A percentile compares a stretch with the other conserved stretches of the same genome.
phyloP scores from a whole-genome alignment of 1,284 basidiomycete genomes.

The Schizophyllum amplum region DNA sequence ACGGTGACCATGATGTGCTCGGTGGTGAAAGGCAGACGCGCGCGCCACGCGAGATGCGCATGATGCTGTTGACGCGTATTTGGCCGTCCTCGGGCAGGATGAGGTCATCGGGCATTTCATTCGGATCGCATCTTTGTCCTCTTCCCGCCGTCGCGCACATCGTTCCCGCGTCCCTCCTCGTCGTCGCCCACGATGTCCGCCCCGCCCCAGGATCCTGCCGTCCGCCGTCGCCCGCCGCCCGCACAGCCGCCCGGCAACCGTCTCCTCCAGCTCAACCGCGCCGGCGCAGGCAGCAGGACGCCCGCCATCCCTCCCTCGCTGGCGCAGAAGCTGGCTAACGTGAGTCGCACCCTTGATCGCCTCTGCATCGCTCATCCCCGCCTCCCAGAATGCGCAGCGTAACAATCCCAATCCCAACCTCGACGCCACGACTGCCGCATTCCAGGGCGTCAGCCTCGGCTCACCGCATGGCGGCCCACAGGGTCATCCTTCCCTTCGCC shows the following conservation, averaged over 20 bases:
- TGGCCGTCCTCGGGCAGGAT: not conserved
- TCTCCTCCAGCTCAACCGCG: conserved; percentile 26
- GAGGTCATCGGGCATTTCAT: too few relatives aligned
- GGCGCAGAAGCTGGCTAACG: conserved; percentile 89
- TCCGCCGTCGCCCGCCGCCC: conserved; percentile 16
- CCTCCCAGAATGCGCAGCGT: conserved; percentile 37
- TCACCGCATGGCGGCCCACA: conserved; percentile 10
- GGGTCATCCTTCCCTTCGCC: conserved; percentile 22
- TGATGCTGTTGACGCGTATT: not conserved
- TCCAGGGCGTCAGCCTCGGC: conserved; percentile 28
- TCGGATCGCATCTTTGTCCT: not conserved
- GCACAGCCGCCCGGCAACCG: conserved; percentile 10
- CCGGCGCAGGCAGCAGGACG: not conserved
- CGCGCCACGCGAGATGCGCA: not conserved
- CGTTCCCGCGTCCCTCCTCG: not conserved
- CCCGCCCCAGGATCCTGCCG: not conserved
- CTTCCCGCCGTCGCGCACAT: not conserved
- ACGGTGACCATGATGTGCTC: conserved; percentile 47
- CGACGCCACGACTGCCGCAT: conserved; percentile 32
- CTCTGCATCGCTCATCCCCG: conserved; percentile 4
- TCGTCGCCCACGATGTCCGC: not conserved
- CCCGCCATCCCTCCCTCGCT: conserved; percentile 82
- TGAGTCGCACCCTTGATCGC: conserved; percentile 27
- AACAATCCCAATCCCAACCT: conserved; percentile 21
- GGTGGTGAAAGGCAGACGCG: conserved; percentile 5